Conservation (phyloP, 371 early-diverging fungal species). For the Mortierella sp. region DNA sequence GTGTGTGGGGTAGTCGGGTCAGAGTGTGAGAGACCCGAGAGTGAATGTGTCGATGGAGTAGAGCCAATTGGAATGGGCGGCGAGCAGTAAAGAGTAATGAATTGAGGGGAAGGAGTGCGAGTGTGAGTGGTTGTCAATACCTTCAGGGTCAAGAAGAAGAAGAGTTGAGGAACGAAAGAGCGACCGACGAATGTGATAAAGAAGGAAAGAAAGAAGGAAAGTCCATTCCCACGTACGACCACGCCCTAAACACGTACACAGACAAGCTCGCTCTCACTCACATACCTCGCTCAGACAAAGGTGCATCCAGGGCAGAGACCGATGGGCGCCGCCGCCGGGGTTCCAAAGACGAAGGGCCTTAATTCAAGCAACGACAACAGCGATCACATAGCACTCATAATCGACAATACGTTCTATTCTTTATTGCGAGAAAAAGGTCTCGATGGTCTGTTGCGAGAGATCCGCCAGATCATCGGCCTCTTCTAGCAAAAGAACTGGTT, state of each 20-base stretch:
- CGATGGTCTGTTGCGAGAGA: background rate
- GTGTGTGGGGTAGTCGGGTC: background rate
- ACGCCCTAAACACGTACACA: background rate
- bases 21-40: too few species aligned
- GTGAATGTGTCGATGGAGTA: too few species aligned
- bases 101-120: background rate
- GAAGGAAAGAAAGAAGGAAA: background rate
- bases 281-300: background rate
- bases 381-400: background rate
- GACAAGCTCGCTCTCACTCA: background rate
- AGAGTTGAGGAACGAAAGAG: background rate
- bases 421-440: background rate
- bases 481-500: background rate
- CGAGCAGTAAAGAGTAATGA: background rate
- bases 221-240: background rate
- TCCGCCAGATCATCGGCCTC: background rate
- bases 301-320: background rate
- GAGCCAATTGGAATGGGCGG: background rate
- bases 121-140: background rate
- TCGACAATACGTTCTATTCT: background rate
- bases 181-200: background rate
- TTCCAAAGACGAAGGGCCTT: background rate
- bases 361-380: background rate
- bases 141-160: background rate
- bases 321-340: background rate